Base-by-base conservation (phyloP, 2,329 filamentous ascomycete species). In the Penicillium occitanis region DNA sequence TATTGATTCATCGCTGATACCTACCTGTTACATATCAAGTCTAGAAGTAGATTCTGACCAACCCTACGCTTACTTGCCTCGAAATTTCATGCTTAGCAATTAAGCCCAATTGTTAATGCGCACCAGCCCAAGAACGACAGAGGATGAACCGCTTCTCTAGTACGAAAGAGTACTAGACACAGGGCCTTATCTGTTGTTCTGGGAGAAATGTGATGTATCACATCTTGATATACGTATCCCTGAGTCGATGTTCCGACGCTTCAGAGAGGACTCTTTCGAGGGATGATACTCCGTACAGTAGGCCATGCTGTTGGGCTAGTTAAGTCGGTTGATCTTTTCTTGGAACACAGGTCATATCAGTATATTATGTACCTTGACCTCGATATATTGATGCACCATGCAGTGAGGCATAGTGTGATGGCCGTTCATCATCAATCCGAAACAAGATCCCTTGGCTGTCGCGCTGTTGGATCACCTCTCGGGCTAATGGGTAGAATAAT, bases 121-220 rank as follows among this genome's bases (percentile, higher is more conserved):
- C 48, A 51, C 8, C 28, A 55, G 30, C 5, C 51, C 51, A 55
- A 55, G 13, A 35, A 13, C 10, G 10, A 19, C 2, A 19, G 50
- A 35, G n/a, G 5, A 19, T 35, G 10, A 55, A 37, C 7, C 4
- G 30, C 30, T 22, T 10, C 3, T 57, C 11, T 57, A 40, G 19
- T 17, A 40, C 53, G 5, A 17, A 25, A 7, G 0, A 25, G 53
- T 22, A 37, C 33, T 25, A 40, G 53, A 55, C 51, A 35, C n/a
- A 2, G 8, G 33, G 17, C 22, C 30, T 22, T 5, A 8, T 25
- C n/a, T 35, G n/a, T 37, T 35, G n/a, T 22, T 8, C 19, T 37
- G 53, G 33, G 33, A 57, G 53, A 40, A 57, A 37, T 37, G 53
- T 25, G 53, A 40, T 57, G n/a, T 37, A 37, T 57, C 53, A 25